Percentiles rank a stretch among this genome's conserved stretches.
phyloP scores from a whole-genome alignment of 148 eudicot species.

The Oxyria digyna region DNA sequence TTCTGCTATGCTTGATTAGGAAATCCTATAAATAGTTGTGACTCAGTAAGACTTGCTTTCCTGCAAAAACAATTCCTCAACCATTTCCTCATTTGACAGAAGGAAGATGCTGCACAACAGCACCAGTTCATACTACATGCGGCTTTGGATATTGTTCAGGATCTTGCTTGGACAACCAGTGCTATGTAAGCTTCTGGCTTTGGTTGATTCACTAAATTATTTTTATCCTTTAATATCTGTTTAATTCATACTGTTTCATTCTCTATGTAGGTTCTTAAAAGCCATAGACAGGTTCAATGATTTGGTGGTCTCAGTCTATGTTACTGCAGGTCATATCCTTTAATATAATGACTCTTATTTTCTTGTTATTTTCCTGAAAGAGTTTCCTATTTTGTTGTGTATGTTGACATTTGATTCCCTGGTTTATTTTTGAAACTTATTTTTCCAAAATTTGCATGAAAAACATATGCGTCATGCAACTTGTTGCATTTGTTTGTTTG shows the following conservation, averaged over 20 bases:
- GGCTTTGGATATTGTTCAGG: slow-evolving; percentile 90
- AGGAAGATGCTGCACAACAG: slow-evolving; percentile 88
- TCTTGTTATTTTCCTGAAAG: background rate
- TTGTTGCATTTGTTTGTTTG: background rate
- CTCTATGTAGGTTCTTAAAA: slow-evolving; percentile 73
- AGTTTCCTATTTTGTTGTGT: background rate
- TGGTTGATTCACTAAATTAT: background rate
- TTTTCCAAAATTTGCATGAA: background rate
- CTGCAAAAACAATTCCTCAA: background rate
- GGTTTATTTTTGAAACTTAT: background rate
- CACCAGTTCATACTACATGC: slow-evolving; percentile 94
- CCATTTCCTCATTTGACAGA: slow-evolving; percentile 29
- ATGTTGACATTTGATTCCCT: background rate
- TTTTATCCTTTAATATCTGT: background rate
- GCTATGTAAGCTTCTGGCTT: slow-evolving; percentile 55
- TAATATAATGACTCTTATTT: slow-evolving; percentile 6
- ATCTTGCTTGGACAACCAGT: slow-evolving; percentile 97
- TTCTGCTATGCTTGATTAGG: background rate
- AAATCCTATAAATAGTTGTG: background rate
- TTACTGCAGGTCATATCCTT: slow-evolving; percentile 99
- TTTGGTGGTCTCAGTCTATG: slow-evolving; percentile 91
- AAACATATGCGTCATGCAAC: background rate
- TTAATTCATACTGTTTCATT: background rate
- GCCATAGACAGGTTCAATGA: slow-evolving; percentile 93
- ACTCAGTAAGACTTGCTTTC: background rate